Evolutionary conservation across 371 early-diverging fungal genomes (phyloP), one percentile per base, ranked within the genome.

Genomic region (Nematocida major): DNA sequence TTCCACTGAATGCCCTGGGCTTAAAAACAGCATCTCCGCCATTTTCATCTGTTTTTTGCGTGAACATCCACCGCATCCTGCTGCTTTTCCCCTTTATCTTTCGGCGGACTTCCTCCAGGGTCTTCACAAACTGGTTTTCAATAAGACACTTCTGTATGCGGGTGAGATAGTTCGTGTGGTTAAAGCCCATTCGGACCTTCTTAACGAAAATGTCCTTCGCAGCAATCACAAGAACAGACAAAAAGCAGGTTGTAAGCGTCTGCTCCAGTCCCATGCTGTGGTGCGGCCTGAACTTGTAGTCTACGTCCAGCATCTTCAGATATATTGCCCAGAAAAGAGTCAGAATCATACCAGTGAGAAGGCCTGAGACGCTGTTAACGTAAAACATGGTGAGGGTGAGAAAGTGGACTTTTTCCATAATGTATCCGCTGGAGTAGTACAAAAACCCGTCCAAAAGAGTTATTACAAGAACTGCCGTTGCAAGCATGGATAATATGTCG

Each of bases 151-250:
- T 68, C 50, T 67, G 67, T 20, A 82, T 82, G 39, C 84, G 67
- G 20, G 65, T 57, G 3, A 84, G 59, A 57, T 82, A 84, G 34
- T 79, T 80, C 20, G 53, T 67, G 66, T 84, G 81, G 76, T 84
- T 84, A 76, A 84, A 84, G 32, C 77, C 68, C 57, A 76, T 70
- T 20, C 78, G 34, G 11, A 82, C 79, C 15, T 59, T 54, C 49
- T 70, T 62, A 9, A 68, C 77, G 53, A 79, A 69, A 30, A 80
- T 63, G 2, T 73, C 51, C 38, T 73, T 73, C 3, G 28, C 38
- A 5, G 32, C 43, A 13, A 61, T 65, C 36, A 73, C 20, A 48
- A 73, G 65, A 11, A 62, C 54, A 15, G 61, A 18, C 0, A 73
- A 40, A 36, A 68, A 43, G 13, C 59, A 34, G 0, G 59, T 73